Base-by-base conservation (phyloP, 2,329 filamentous ascomycete species). In the Pseudophaeomoniella oleicola region DNA sequence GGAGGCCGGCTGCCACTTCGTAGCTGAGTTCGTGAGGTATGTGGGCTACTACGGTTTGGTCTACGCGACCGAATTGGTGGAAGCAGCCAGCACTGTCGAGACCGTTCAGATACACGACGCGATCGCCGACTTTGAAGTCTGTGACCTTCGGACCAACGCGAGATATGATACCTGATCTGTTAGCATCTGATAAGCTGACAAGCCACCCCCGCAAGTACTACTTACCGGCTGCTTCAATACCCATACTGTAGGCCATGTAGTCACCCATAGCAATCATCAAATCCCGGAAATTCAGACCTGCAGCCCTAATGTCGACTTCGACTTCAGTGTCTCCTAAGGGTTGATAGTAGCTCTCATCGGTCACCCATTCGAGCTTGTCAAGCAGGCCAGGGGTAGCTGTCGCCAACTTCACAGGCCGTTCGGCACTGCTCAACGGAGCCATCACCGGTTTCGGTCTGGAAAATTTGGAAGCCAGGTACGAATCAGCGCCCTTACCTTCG, bases 251-350 rank as follows among this genome's bases (percentile, higher is more conserved):
- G 22, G 1, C 37, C 34, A 38, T 49, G 44, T 12, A 37, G n/a
- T 58, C 53, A 4, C 58, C 58, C 51, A 57, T 56, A 2, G 52
- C 44, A 3, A 55, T 48, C 35, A 55, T 50, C 14, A 58, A 49
- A 39, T 60, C 56, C 16, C 51, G 51, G 44, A 57, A 56, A 37
- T 58, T 59, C 19, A 59, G 42, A 12, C 52, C 50, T 1, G 47
- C 49, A 5, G 54, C 54, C 34, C 57, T 58, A 36, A 56, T 50
- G 31, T 53, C 46, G 19, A 61, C 45, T 19, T 59, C 56, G 9
- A 60, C 46, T 2, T 54, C 38, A 14, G 54, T 41, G 0, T 19
- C 30, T 3, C 40, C 42, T 1, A 47, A 31, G 11, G 15, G 4
- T 4, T 6, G 4, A n/a, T n/a, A n/a, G n/a, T n/a, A n/a, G 9